phyloP scores from a whole-genome alignment of 2,329 filamentous ascomycete genomes.

The Sarocladium kiliense region DNA sequence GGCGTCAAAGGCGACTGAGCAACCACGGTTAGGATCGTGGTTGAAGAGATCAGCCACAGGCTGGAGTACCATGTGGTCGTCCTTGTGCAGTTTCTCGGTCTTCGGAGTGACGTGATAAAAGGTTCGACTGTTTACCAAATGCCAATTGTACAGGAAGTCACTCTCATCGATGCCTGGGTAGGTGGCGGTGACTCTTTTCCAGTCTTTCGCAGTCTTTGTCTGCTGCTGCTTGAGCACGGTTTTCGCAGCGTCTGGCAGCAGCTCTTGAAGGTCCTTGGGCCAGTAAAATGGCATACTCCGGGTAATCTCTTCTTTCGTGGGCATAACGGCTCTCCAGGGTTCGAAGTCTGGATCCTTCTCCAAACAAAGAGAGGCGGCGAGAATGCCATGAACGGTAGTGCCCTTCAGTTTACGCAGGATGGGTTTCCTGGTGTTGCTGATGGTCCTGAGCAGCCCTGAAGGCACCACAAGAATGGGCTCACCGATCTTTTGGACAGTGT shows the following conservation, averaged over 20 bases:
- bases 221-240: constrained; percentile 48
- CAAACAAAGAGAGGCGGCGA: constrained; percentile 63
- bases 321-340: constrained; percentile 64
- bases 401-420: constrained; percentile 48
- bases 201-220: constrained; percentile 36
- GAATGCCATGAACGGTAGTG: constrained; percentile 61
- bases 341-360: constrained; percentile 41
- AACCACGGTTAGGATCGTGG: constrained; percentile 46
- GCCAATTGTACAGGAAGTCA: constrained; percentile 50
- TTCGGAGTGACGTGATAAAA: constrained; percentile 51
- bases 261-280: constrained; percentile 34
- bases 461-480: constrained; percentile 63
- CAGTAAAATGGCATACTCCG: constrained; percentile 41
- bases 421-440: constrained; percentile 50
- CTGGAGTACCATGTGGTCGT: constrained; percentile 64
- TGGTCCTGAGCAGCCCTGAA: constrained; percentile 55
- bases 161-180: constrained; percentile 26
- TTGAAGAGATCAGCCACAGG: constrained; percentile 73
- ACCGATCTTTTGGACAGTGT: constrained; percentile 33
- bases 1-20: constrained; percentile 45
- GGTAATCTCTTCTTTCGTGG: constrained; percentile 53
- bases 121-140: constrained; percentile 57
- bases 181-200: constrained; percentile 26
- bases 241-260: constrained; percentile 37
- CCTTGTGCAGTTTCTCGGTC: constrained; percentile 34